These are phyloP conservation scores for Colletotrichum lini DNA, from an alignment of 2,329 filamentous ascomycete species.

Conservation along the genomic window DNA sequence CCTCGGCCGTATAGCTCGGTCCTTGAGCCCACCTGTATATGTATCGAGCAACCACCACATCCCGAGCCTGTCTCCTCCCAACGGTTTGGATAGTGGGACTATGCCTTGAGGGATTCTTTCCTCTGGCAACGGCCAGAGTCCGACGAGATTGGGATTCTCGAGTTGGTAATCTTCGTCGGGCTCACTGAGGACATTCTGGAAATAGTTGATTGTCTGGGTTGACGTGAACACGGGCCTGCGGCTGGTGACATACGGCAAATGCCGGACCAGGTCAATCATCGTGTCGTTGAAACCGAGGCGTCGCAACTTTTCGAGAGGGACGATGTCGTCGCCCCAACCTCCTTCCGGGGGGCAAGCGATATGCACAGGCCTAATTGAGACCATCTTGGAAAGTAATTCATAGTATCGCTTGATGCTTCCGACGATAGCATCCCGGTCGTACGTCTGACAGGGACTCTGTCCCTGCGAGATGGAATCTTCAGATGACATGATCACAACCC, in stretches of 20 bases:
- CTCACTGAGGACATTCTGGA: neutral
- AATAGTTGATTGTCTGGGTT: constrained; percentile 5
- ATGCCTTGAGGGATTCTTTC: constrained; percentile 6
- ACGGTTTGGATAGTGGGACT: neutral
- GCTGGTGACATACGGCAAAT: neutral
- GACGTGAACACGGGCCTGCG: neutral
- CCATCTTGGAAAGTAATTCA: constrained; percentile 6
- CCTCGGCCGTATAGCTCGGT: neutral
- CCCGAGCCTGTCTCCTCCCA: neutral
- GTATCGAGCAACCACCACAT: neutral
- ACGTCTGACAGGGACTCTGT: neutral
- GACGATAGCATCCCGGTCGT: constrained; percentile 17
- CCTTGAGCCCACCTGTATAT: neutral
- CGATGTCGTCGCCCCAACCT: constrained; percentile 19
- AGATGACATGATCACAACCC: neutral
- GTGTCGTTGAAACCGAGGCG: too few species aligned
- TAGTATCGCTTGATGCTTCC: constrained; percentile 20
- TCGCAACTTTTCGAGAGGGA: neutral
- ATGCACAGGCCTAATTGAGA: constrained; percentile 5
- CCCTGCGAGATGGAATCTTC: neutral
- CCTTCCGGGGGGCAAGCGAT: constrained; percentile 5
- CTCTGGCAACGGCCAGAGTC: constrained; percentile 8
- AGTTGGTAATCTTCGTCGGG: neutral
- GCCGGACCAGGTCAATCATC: too few species aligned
- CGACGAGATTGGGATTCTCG: neutral